Percentiles rank a stretch among this genome's conserved stretches.
Conservation (phyloP, 805 yeast genomes). For the Priceomyces melissophilus region DNA sequence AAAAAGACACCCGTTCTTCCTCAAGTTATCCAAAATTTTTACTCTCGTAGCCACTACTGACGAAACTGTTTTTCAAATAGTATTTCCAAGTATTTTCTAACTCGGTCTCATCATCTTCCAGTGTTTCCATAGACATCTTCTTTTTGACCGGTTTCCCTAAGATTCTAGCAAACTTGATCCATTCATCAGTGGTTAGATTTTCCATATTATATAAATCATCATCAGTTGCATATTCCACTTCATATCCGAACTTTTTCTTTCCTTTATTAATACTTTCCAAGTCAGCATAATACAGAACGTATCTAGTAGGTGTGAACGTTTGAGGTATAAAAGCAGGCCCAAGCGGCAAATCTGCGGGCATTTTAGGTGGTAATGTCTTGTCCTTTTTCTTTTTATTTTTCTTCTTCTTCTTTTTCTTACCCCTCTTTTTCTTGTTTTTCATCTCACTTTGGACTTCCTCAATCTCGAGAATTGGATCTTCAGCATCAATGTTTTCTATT, state of each 20-base stretch:
- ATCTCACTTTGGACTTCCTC: conserved; percentile 8
- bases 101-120: conserved; percentile 12
- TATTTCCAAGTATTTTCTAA: conserved; percentile 51
- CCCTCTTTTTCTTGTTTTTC: conserved; percentile 8
- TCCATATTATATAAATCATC: conserved; percentile 54
- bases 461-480: conserved; percentile 18
- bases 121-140: background rate
- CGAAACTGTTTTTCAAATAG: conserved; percentile 58
- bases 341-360: conserved; percentile 49
- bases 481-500: conserved; percentile 18
- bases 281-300: conserved; percentile 73
- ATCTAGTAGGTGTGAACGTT: conserved; percentile 67
- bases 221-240: conserved; percentile 68
- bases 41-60: conserved; percentile 62
- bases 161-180: conserved; percentile 54
- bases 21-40: conserved; percentile 33
- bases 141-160: conserved; percentile 42
- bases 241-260: conserved; percentile 48
- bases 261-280: conserved; percentile 46
- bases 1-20: too few relatives aligned
- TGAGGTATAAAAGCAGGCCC: conserved; percentile 81
- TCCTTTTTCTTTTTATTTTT: conserved; percentile 36
- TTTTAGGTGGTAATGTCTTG: conserved; percentile 57
- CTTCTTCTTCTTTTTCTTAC: conserved; percentile 34
- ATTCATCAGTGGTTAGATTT: conserved; percentile 56